Percentiles rank a stretch among this genome's conserved stretches.
These are phyloP conservation scores for Diaporthe sp. DNA, from an alignment of 2,329 filamentous ascomycete genomes.

Conservation along the genomic window DNA sequence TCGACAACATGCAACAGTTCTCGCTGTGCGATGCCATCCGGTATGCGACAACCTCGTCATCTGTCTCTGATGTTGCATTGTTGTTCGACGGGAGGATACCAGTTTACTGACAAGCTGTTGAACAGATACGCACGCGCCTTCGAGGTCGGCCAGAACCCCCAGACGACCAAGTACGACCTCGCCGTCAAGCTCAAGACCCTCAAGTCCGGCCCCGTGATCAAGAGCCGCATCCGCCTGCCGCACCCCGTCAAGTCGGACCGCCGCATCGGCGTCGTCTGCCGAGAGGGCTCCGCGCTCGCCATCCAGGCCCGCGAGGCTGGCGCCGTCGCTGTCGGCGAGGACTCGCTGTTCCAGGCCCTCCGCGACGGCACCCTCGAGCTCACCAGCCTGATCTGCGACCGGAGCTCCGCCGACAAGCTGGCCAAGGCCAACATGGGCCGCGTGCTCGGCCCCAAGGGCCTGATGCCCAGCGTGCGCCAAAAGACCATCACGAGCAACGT, in stretches of 20 bases:
- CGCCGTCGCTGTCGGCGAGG: constrained; percentile 87
- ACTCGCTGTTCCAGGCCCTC: constrained; percentile 86
- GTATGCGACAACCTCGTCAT: constrained; percentile 59
- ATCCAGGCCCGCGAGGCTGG: constrained; percentile 83
- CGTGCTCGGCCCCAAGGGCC: constrained; percentile 86
- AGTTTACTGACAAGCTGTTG: neutral
- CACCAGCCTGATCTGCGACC: constrained; percentile 90
- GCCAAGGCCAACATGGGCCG: constrained; percentile 85
- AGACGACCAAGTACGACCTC: constrained; percentile 87
- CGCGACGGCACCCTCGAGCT: constrained; percentile 83
- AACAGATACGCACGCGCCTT: constrained; percentile 88
- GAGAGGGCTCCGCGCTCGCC: constrained; percentile 82
- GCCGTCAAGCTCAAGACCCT: constrained; percentile 85
- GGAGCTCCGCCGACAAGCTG: constrained; percentile 81
- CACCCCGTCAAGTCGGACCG: constrained; percentile 91
- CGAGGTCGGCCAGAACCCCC: constrained; percentile 87
- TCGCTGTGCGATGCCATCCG: constrained; percentile 94
- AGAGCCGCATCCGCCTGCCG: constrained; percentile 89
- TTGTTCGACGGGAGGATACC: neutral
- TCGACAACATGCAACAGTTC: constrained; percentile 79
- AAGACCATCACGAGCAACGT: constrained; percentile 92
- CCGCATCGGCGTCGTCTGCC: constrained; percentile 90
- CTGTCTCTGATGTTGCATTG: neutral
- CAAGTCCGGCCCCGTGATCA: constrained; percentile 88
- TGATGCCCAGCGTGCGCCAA: constrained; percentile 92